phyloP scores from a whole-genome alignment of 192 early-diverging fungal genomes.

The Backusella morwellensis region DNA sequence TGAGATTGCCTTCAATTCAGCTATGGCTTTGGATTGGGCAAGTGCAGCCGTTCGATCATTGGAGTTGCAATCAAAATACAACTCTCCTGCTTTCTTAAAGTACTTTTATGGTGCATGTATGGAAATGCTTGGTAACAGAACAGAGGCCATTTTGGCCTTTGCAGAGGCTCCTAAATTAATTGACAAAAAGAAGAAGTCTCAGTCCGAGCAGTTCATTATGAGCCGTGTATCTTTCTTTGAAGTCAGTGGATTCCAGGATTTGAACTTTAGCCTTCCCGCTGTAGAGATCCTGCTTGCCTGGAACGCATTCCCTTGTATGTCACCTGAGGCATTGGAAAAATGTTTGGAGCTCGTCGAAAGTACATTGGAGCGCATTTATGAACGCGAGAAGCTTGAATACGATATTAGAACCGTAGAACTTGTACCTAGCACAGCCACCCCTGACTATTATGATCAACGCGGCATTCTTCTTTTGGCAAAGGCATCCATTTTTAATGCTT shows the following conservation, averaged over 20 bases:
- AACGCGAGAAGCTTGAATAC: conserved; percentile 41
- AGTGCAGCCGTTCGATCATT: conserved; percentile 13
- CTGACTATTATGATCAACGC: conserved; percentile 43
- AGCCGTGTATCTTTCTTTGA: conserved; percentile 50
- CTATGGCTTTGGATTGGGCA: conserved; percentile 32
- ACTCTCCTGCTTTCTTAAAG: conserved; percentile 48
- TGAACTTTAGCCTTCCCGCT: conserved; percentile 41
- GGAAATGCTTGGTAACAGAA: conserved; percentile 61
- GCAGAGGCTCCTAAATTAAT: conserved; percentile 43
- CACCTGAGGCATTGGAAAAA: conserved; percentile 28
- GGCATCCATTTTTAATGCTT: conserved; percentile 44
- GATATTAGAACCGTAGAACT: conserved; percentile 35
- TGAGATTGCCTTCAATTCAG: conserved; percentile 34
- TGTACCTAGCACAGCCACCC: conserved; percentile 28
- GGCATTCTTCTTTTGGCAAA: conserved; percentile 50
- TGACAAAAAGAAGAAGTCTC: conserved; percentile 45
- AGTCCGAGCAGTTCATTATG: conserved; percentile 49
- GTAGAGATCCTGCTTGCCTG: conserved; percentile 52
- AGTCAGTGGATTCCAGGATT: conserved; percentile 39
- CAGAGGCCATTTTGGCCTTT: conserved; percentile 73
- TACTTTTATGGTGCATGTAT: conserved; percentile 49
- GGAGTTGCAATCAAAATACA: conserved; percentile 37
- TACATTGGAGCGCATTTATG: conserved; percentile 28
- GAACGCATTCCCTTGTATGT: conserved; percentile 51
- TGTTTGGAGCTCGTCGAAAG: conserved; percentile 31